Conservation (phyloP, 169 alveolate genomes). For the Plasmodium blacklocki region DNA sequence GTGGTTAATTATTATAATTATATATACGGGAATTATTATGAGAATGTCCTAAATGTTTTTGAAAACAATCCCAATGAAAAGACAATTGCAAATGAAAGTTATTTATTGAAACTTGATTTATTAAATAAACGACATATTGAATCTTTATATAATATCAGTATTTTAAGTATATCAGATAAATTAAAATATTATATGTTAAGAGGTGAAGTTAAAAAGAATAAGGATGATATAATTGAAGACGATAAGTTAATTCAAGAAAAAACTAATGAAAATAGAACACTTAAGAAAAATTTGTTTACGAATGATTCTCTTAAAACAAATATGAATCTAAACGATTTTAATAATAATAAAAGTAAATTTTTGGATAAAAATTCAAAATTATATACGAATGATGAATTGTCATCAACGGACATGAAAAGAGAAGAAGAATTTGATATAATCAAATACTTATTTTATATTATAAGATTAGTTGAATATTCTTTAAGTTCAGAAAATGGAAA, state of each 20-base stretch:
- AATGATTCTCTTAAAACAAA: slow-evolving; percentile 32
- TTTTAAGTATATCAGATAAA: slow-evolving; percentile 73
- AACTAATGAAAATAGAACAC: slow-evolving; percentile 61
- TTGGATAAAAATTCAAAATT: slow-evolving; percentile 49
- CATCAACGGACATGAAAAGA: slow-evolving; percentile 45
- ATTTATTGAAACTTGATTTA: slow-evolving; percentile 59
- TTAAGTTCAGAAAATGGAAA: slow-evolving; percentile 75
- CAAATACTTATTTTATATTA: slow-evolving; percentile 69
- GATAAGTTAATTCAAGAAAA: slow-evolving; percentile 34
- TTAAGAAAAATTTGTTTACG: slow-evolving; percentile 41
- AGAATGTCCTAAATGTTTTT: slow-evolving; percentile 63
- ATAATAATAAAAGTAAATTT: slow-evolving; percentile 48
- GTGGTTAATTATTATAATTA: slow-evolving; percentile 73
- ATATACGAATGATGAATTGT: slow-evolving; percentile 66
- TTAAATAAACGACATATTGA: slow-evolving; percentile 68
- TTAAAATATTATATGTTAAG: slow-evolving; percentile 71
- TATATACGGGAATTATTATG: slow-evolving; percentile 71
- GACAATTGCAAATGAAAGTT: slow-evolving; percentile 66
- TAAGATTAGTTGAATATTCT: slow-evolving; percentile 66
- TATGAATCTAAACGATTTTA: slow-evolving; percentile 22
- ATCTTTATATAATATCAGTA: slow-evolving; percentile 71
- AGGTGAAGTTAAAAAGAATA: slow-evolving; percentile 68
- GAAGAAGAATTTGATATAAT: slow-evolving; percentile 75
- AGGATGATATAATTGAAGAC: slow-evolving; percentile 38
- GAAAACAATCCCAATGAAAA: slow-evolving; percentile 53